A percentile compares a stretch with the other conserved stretches of the same genome.
phyloP scores from a whole-genome alignment of 306 rosid genomes.

The Acmispon strigosus region DNA sequence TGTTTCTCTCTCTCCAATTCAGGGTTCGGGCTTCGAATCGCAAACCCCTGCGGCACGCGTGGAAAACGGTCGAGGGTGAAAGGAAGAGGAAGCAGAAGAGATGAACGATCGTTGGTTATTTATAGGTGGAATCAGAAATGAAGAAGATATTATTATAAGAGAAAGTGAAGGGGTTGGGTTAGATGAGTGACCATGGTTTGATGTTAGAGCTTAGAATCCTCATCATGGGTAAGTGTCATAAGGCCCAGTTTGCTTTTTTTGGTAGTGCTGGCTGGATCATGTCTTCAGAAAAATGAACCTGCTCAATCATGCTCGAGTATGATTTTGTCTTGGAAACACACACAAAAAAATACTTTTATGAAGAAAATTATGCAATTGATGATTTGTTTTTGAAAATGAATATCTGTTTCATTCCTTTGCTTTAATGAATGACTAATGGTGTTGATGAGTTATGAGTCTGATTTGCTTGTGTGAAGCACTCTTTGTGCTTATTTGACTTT shows the following conservation, averaged over 20 bases:
- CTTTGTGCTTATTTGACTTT: no score
- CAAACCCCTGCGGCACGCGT: background rate
- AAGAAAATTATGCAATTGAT: no score
- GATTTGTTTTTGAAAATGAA: no score
- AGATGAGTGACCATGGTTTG: constrained; percentile 12
- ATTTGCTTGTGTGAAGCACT: no score
- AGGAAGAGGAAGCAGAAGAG: background rate
- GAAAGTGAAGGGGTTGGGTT: background rate
- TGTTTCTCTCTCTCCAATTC: background rate
- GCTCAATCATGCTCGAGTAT: background rate
- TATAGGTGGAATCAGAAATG: background rate
- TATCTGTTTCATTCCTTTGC: no score
- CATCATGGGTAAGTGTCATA: background rate
- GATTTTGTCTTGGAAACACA: background rate
- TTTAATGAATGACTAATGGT: no score
- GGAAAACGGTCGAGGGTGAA: background rate
- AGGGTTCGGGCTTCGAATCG: background rate
- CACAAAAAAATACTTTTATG: no score
- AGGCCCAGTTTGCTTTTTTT: background rate
- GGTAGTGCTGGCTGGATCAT: no score
- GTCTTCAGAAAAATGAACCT: background rate
- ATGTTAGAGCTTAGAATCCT: background rate
- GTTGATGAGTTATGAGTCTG: background rate
- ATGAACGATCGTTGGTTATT: background rate
- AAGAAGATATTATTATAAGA: background rate